Conservation (phyloP, 1,284 basidiomycete species). For the Boletellus deceptivus region DNA sequence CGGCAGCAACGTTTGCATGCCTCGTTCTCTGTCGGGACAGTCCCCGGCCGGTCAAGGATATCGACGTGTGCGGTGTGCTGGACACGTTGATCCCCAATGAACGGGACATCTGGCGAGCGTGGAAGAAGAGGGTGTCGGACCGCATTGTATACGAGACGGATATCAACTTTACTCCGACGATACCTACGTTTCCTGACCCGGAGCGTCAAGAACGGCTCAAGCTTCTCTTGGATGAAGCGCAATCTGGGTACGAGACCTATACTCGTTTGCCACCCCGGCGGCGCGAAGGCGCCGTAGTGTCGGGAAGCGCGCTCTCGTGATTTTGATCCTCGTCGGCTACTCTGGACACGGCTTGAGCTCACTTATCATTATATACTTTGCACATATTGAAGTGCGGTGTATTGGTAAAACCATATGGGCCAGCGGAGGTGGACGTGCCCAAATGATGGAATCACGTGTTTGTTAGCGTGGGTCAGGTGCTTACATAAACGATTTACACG, state of each 20-base stretch:
- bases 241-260: constrained; percentile 5
- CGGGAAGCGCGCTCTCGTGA: neutral
- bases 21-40: constrained; percentile 17
- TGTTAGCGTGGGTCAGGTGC: no score
- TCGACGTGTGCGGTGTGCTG: constrained; percentile 9
- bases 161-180: constrained; percentile 17
- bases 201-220: constrained; percentile 11
- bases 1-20: constrained; percentile 15
- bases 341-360: no score
- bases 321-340: no score
- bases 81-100: constrained; percentile 17
- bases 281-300: neutral
- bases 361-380: no score
- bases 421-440: no score
- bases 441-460: no score
- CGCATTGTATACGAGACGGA: constrained; percentile 14
- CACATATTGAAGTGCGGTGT: no score
- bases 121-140: constrained; percentile 21
- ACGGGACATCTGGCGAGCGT: constrained; percentile 15
- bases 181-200: constrained; percentile 16
- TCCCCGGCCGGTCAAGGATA: constrained; percentile 11
- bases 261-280: neutral
- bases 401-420: no score
- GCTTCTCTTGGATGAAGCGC: constrained; percentile 15
- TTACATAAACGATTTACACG: no score